Base-by-base conservation (phyloP, 352 stramenopile genomes). In the Pythium guiyangense region DNA sequence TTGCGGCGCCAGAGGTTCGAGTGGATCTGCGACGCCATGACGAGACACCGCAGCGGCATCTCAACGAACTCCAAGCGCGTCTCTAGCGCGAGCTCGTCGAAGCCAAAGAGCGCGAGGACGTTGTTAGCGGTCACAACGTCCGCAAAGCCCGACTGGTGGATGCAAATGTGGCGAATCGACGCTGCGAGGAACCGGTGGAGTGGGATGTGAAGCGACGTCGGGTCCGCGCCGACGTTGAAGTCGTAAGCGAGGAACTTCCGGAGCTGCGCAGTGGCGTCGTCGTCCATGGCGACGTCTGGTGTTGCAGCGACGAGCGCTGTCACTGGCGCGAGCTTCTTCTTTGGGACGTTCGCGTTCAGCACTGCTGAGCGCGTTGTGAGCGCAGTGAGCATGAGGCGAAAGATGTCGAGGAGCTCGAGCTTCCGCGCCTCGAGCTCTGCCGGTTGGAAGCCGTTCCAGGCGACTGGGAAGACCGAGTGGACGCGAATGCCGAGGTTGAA, bases 401-500 rank as follows among this genome's bases (percentile, higher is more conserved):
- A 84, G 18, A 90, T 69, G n/a, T 77, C 67, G 4, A 63, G 49
- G 35, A 93, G 53, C 10, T 65, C 52, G 17, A 58, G 26, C 22
- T 73, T 57, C 10, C 71, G 50, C 18, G 49, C 20, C 53, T 71
- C 44, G 5, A 90, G 60, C 25, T 77, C 65, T 1, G 63, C 67
- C 6, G 67, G 58, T 15, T 71, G 70, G 54, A 92, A 86, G 3
- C 81, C 76, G 51, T 84, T 86, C 81, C 84, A 93, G 2, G 84
- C 71, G 2, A 91, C 75, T n/a, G 84, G 78, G 35, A 94, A 95
- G 3, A 94, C 70, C 14, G 86, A 91, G 62, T 95, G 86, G 17
- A 94, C 70, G 10, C 85, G 84, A 57, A 95, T 95, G 20, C 86
- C 86, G 20, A 95, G 71, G 42, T 95, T 95, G 62, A 95, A 95